A percentile compares a stretch with the other conserved stretches of the same genome.
phyloP scores from a whole-genome alignment of 2,329 filamentous ascomycete species.

The Akanthomyces muscarius region DNA sequence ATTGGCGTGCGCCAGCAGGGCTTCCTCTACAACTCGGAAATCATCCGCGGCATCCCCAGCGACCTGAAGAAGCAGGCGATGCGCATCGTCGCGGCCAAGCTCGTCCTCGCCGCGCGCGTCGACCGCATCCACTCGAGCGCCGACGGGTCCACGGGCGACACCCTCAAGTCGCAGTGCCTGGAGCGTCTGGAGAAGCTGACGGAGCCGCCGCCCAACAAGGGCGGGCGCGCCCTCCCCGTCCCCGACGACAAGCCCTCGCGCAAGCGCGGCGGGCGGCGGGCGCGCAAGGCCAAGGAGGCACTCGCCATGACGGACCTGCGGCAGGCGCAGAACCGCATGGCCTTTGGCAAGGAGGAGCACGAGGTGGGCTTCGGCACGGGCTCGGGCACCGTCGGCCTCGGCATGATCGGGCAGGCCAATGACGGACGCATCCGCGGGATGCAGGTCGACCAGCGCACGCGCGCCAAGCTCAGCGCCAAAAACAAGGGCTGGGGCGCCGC shows the following conservation, averaged over 20 bases:
- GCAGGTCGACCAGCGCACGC: slow-evolving; percentile 89
- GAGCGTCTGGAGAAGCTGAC: slow-evolving; percentile 89
- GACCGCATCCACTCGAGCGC: slow-evolving; percentile 79
- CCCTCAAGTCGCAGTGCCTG: slow-evolving; percentile 76
- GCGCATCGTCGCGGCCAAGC: slow-evolving; percentile 89
- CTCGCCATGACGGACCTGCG: slow-evolving; percentile 94
- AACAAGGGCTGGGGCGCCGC: slow-evolving; percentile 89
- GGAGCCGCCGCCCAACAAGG: slow-evolving; percentile 86
- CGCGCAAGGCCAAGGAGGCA: slow-evolving; percentile 92
- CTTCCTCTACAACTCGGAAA: slow-evolving; percentile 86
- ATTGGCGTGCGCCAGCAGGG: slow-evolving; percentile 87
- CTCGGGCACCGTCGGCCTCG: slow-evolving; percentile 80
- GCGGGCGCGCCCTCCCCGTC: slow-evolving; percentile 77
- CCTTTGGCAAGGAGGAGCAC: slow-evolving; percentile 90
- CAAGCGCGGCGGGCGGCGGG: slow-evolving; percentile 86
- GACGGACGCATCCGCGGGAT: slow-evolving; percentile 84
- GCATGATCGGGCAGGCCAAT: slow-evolving; percentile 89
- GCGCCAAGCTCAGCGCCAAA: slow-evolving; percentile 89
- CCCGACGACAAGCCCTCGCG: slow-evolving; percentile 93
- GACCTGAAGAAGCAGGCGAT: slow-evolving; percentile 92
- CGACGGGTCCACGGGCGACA: slow-evolving; percentile 78
- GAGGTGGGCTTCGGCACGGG: slow-evolving; percentile 88
- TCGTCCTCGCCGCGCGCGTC: slow-evolving; percentile 87
- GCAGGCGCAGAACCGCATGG: slow-evolving; percentile 94
- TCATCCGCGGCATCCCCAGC: slow-evolving; percentile 78